Conservation (phyloP, 495 filamentous ascomycete species). For the Penicillium desertorum region DNA sequence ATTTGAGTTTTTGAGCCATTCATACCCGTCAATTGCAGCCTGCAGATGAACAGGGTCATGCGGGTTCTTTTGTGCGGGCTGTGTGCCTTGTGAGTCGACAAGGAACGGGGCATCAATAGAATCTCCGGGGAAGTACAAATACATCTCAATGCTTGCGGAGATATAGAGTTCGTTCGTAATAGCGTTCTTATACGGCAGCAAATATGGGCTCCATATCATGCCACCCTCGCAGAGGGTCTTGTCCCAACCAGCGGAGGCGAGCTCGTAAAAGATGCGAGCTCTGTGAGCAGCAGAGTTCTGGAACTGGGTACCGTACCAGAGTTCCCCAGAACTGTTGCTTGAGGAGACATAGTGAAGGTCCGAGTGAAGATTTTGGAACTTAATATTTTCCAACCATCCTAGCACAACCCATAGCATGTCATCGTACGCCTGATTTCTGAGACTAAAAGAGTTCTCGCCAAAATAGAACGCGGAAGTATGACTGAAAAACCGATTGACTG, state of each 20-base stretch:
- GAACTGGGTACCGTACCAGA: constrained; percentile 78
- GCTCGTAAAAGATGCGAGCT: constrained; percentile 84
- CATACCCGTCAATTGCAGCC: constrained; percentile 74
- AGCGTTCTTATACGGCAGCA: constrained; percentile 91
- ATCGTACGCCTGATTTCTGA: constrained; percentile 83
- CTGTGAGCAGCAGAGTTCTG: constrained; percentile 79
- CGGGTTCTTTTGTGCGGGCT: constrained; percentile 31
- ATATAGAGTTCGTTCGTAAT: constrained; percentile 95
- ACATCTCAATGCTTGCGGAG: constrained; percentile 83
- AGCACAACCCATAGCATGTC: constrained; percentile 98
- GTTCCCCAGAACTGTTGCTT: constrained; percentile 13
- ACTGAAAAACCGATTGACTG: constrained; percentile 78
- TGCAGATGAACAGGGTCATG: constrained; percentile 66
- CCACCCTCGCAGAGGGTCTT: constrained; percentile 78
- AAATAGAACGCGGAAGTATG: constrained; percentile 78
- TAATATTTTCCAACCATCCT: constrained; percentile 81
- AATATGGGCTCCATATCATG: constrained; percentile 86
- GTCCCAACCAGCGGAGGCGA: constrained; percentile 81
- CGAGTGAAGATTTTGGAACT: constrained; percentile 72
- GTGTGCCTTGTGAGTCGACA: constrained; percentile 13
- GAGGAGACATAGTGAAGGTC: constrained; percentile 50
- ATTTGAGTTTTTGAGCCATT: constrained; percentile 72
- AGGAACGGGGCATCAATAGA: constrained; percentile 66
- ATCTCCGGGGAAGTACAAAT: constrained; percentile 85
- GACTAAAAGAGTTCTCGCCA: constrained; percentile 73